Conservation (phyloP, 2,329 filamentous ascomycete genomes). For the Diaporthe sp. region DNA sequence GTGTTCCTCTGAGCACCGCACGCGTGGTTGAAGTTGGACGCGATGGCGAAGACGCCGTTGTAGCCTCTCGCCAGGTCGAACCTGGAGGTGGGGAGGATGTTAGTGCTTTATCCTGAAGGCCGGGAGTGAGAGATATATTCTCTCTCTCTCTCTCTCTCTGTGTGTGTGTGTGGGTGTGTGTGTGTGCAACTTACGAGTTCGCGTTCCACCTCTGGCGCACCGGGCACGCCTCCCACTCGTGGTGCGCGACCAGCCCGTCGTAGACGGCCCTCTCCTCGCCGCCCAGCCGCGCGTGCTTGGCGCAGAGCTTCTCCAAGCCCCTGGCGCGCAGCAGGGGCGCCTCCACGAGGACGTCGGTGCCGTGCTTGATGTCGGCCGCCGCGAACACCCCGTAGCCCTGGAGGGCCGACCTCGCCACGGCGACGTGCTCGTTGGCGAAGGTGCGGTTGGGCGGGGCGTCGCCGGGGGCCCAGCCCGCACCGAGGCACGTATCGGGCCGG, state of each 20-base stretch:
- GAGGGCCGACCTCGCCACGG: constrained; percentile 56
- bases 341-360: constrained; percentile 62
- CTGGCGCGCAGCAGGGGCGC: constrained; percentile 55
- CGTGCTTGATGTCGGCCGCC: constrained; percentile 51
- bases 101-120: no score
- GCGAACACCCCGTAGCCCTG: constrained; percentile 66
- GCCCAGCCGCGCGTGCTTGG: constrained; percentile 54
- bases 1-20: constrained; percentile 61
- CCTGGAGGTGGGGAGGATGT: constrained; percentile 37
- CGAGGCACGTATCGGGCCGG: constrained; percentile 35
- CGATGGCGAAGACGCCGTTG: constrained; percentile 63
- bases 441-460: constrained; percentile 30
- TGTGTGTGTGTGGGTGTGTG: no score
- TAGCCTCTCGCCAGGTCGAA: constrained; percentile 44
- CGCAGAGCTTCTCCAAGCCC: constrained; percentile 48
- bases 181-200: constrained; percentile 58
- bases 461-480: not conserved
- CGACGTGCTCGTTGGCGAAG: constrained; percentile 58
- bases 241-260: constrained; percentile 55
- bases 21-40: constrained; percentile 72
- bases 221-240: constrained; percentile 45
- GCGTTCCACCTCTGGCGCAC: constrained; percentile 59
- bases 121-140: not conserved
- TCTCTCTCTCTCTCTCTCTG: no score
- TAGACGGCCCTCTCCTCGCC: constrained; percentile 51